Conservation (phyloP, 441 rosid species). For the Raphanus hybrid region DNA sequence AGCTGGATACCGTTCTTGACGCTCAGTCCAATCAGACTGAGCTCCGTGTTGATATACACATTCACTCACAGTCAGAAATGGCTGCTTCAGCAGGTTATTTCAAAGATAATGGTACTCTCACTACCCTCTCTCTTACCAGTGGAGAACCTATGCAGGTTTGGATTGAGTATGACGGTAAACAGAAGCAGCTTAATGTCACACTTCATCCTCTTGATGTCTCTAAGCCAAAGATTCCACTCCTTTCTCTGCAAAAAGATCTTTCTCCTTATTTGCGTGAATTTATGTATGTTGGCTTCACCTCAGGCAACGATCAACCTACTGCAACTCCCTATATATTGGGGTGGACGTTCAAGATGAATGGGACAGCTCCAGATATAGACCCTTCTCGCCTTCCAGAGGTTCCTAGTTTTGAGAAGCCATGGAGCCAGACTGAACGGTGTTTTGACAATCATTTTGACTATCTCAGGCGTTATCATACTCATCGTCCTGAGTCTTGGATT, state of each 20-base stretch:
- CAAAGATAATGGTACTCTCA: not conserved
- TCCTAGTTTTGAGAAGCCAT: too few species aligned
- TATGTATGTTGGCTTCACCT: not conserved
- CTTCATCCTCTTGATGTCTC: not conserved
- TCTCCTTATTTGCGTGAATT: not conserved
- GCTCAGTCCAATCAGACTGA: constrained; percentile 34
- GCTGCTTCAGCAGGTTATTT: constrained; percentile 11
- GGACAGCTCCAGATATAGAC: not conserved
- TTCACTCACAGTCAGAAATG: constrained; percentile 34
- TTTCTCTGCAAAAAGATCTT: not conserved
- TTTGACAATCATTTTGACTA: too few species aligned
- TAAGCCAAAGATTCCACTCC: not conserved
- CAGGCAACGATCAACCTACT: not conserved
- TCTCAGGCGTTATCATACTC: too few species aligned
- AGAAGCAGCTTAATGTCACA: not conserved
- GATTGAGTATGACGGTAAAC: not conserved
- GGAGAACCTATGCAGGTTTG: not conserved
- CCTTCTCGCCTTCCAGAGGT: not conserved
- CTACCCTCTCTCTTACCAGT: not conserved
- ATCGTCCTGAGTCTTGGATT: too few species aligned
- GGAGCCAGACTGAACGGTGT: too few species aligned
- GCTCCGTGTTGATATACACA: constrained; percentile 49
- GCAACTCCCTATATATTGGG: not conserved
- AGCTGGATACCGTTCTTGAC: constrained; percentile 35
- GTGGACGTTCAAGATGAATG: not conserved